phyloP scores from a whole-genome alignment of 805 yeast genomes.

The Myxozyma lipomycoides region DNA sequence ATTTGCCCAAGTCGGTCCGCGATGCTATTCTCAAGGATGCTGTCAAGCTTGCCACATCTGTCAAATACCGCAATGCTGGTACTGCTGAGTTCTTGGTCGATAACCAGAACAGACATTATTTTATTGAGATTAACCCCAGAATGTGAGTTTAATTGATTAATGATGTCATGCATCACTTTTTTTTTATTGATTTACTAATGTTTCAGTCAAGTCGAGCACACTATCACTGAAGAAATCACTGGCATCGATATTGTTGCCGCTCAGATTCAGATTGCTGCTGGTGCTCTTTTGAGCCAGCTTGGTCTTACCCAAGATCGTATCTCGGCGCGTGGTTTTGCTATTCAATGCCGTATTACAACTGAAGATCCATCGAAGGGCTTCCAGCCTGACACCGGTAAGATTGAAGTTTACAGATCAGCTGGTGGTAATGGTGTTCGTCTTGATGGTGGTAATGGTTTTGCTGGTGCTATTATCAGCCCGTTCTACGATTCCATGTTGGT shows the following conservation, averaged over 20 bases:
- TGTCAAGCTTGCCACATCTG: conserved; percentile 80
- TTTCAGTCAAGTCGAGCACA: conserved; percentile 85
- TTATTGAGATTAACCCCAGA: conserved; percentile 97
- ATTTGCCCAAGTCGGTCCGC: conserved; percentile 74
- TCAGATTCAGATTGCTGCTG: conserved; percentile 98
- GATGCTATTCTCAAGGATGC: conserved; percentile 94
- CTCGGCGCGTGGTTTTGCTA: conserved; percentile 95
- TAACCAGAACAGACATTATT: conserved; percentile 88
- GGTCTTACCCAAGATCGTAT: conserved; percentile 92
- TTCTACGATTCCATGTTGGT: conserved; percentile 98
- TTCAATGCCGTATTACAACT: conserved; percentile 98
- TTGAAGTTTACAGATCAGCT: conserved; percentile 95
- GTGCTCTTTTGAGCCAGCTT: conserved; percentile 86
- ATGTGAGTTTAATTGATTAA: conserved; percentile 37
- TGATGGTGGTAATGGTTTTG: conserved; percentile 98
- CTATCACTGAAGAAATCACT: conserved; percentile 97
- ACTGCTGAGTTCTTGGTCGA: conserved; percentile 97
- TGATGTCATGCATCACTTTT: not conserved
- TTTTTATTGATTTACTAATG: not conserved
- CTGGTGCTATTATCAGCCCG: conserved; percentile 94
- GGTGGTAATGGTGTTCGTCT: conserved; percentile 99
- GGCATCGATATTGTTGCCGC: conserved; percentile 98
- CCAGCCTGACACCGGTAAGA: conserved; percentile 98
- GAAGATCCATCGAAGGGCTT: conserved; percentile 95
- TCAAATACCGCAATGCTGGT: conserved; percentile 95